Conservation (phyloP, 352 stramenopile genomes). For the Phytophthora syringae region DNA sequence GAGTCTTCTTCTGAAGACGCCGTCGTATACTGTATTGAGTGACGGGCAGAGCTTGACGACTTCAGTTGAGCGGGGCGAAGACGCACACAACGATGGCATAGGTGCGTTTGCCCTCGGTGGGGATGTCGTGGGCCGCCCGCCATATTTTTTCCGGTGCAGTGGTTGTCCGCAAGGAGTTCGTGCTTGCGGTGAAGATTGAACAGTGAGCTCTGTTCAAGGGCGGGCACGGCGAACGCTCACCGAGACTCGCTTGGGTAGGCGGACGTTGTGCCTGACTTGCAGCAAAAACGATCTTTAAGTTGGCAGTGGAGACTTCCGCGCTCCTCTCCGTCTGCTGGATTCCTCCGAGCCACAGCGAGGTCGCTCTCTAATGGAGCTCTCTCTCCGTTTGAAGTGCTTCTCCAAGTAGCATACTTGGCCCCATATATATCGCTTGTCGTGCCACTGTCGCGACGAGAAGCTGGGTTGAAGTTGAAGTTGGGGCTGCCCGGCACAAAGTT, state of each 20-base stretch:
- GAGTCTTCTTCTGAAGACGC: no score
- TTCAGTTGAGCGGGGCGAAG: conserved; percentile 35
- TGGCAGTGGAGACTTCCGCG: not conserved
- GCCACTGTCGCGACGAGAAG: conserved; percentile 1
- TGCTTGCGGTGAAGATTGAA: conserved; percentile 8
- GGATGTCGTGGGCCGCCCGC: conserved; percentile 23
- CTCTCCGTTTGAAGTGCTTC: no score
- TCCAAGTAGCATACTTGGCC: not conserved
- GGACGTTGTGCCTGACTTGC: not conserved
- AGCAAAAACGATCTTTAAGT: conserved; percentile 3
- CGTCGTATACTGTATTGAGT: no score
- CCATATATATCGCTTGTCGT: conserved; percentile 5
- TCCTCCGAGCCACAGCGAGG: not conserved
- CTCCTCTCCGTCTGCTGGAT: conserved; percentile 5
- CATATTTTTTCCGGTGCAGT: conserved; percentile 12
- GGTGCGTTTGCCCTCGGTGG: conserved; percentile 38
- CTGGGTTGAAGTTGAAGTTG: not conserved
- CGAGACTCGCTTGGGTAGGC: not conserved
- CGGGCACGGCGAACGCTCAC: no score
- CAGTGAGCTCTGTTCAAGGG: conserved; percentile 3
- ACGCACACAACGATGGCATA: conserved; percentile 46
- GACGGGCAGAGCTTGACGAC: no score
- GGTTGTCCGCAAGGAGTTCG: no score
- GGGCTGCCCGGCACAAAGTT: conserved; percentile 3
- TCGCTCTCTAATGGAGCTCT: not conserved